Percentiles rank a stretch among this genome's conserved stretches.
phyloP scores from a whole-genome alignment of 306 rosid species.

The Prunus dulcis region DNA sequence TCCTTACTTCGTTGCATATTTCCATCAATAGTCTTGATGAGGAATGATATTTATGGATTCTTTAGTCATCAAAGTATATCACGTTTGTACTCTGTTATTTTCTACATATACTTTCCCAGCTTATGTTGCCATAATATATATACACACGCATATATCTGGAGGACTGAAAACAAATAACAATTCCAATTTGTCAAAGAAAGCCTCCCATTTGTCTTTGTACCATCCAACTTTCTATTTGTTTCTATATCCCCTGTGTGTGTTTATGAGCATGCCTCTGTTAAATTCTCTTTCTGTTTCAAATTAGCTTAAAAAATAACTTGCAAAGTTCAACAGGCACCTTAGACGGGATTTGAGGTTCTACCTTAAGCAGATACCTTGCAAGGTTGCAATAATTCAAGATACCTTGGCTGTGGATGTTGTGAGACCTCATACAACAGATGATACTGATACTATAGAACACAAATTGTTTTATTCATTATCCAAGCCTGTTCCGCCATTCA shows the following conservation, averaged over 20 bases:
- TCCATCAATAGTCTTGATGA: too few relatives aligned
- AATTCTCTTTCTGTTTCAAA: not conserved
- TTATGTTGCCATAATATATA: too few relatives aligned
- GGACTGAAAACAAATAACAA: not conserved
- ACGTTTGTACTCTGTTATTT: too few relatives aligned
- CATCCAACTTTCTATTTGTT: not conserved
- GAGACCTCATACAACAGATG: slow-evolving; percentile 33
- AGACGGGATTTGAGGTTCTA: slow-evolving; percentile 53
- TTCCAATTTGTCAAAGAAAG: not conserved
- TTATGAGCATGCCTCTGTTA: not conserved
- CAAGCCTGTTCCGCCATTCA: slow-evolving; percentile 43
- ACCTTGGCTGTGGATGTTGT: slow-evolving; percentile 38
- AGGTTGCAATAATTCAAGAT: slow-evolving; percentile 60
- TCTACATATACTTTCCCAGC: too few relatives aligned
- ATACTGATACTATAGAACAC: slow-evolving; percentile 30
- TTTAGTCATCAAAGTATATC: too few relatives aligned
- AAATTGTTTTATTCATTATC: slow-evolving; percentile 43
- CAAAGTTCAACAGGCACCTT: slow-evolving; percentile 48
- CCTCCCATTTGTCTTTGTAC: not conserved
- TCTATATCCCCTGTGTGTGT: not conserved
- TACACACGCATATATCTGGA: not conserved
- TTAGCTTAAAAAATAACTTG: not conserved
- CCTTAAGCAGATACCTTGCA: slow-evolving; percentile 57
- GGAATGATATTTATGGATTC: too few relatives aligned
- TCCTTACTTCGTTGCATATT: too few relatives aligned